Base-by-base conservation (phyloP, 2,329 filamentous ascomycete species). In the Hymenoscyphus infarciens region DNA sequence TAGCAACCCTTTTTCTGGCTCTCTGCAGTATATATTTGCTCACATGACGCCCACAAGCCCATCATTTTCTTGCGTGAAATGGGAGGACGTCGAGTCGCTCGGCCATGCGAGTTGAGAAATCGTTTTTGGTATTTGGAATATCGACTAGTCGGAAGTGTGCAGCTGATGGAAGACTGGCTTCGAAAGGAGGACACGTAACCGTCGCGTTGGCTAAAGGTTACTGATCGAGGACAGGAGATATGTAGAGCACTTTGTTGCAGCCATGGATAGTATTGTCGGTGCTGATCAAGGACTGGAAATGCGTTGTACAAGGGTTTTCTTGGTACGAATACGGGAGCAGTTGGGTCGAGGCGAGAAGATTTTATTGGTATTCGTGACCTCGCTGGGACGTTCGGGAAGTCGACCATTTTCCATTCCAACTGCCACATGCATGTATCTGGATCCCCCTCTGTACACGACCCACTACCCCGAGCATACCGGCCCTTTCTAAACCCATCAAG, bases 201-300 rank as follows among this genome's bases (percentile, higher is more conserved):
- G 19, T 52, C 45, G 22, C 25, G 45, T 4, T 52, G 45, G 8
- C 45, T 52, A 8, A 52, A 11, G 1, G 19, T 45, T 45, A 45
- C 5, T 3, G 45, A n/a, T n/a, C 25, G 19, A 6, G 45, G 22
- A 52, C 13, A 13, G 45, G 22, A 19, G 3, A 5, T 22, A 13
- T 22, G 8, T 11, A 8, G 13, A 25, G 19, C n/a, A 52, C n/a
- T 52, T 52, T 52, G 45, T 22, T 52, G 19, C 8, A 25, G 45
- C 45, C 45, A 52, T 22, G 45, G 45, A 52, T 52, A 52, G 45
- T 52, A 52, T 52, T 52, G 45, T 52, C 22, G 45, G 25, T 52
- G 45, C 10, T 52, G 45, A 52, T 22, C 45, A 8, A 52, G 3
- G 11, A 25, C n/a, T 22, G 45, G 45, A 52, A 52, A 13, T 22